Conservation (phyloP, 495 filamentous ascomycete species). For the Monascus purpureus region DNA sequence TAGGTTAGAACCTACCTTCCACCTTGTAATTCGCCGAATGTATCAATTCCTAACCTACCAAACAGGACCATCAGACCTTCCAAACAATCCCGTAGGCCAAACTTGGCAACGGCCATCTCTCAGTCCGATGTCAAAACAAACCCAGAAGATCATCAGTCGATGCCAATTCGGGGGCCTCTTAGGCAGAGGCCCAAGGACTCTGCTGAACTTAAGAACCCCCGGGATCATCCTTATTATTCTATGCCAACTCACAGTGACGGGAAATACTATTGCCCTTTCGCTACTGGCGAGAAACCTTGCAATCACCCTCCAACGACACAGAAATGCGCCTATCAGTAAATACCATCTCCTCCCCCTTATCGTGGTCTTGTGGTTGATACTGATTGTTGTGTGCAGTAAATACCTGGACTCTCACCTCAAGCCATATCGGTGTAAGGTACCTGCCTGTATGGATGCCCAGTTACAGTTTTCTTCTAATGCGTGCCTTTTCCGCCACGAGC, state of each 20-base stretch:
- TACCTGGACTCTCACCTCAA: constrained; percentile 89
- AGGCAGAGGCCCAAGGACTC: constrained; percentile 35
- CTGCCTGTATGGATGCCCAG: constrained; percentile 58
- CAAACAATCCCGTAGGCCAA: constrained; percentile 23
- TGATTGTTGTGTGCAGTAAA: constrained; percentile 47
- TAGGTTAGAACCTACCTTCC: constrained; percentile 20
- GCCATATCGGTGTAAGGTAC: constrained; percentile 80
- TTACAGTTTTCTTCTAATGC: constrained; percentile 78
- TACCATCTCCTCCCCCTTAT: constrained; percentile 5
- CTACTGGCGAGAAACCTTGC: constrained; percentile 53
- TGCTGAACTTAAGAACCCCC: constrained; percentile 43
- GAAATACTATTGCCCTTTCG: constrained; percentile 83
- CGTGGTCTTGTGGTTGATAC: neutral
- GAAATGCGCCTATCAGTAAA: constrained; percentile 97
- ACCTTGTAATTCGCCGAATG: neutral
- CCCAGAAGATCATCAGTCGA: constrained; percentile 22
- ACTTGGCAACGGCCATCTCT: constrained; percentile 18
- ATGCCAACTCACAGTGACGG: constrained; percentile 54
- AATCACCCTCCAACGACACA: constrained; percentile 77
- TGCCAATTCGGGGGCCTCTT: constrained; percentile 23
- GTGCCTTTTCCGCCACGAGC: constrained; percentile 86
- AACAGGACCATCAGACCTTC: constrained; percentile 26
- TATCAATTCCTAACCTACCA: neutral
- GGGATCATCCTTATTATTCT: constrained; percentile 69
- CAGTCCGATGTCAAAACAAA: constrained; percentile 24